Percentiles rank a stretch among this genome's conserved stretches.
Evolutionary conservation across 345 rosid genomes (phyloP).

Genomic region (Clarkia xantiana): DNA sequence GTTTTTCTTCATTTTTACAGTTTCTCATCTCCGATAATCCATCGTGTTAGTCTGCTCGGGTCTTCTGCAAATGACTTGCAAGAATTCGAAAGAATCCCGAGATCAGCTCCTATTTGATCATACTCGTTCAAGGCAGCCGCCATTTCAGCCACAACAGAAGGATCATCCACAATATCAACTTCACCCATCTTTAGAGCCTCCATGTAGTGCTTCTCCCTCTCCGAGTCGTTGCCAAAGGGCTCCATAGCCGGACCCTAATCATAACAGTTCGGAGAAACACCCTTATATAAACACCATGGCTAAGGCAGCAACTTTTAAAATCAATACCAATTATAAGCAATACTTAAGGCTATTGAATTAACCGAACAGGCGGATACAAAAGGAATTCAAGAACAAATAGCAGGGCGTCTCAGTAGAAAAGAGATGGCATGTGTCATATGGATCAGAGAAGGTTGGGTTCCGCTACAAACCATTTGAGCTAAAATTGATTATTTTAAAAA

Average conservation of each 20-base stretch:
- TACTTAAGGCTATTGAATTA: neutral
- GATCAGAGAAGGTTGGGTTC: neutral
- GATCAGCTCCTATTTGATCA: conserved; percentile 47
- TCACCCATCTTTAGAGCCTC: conserved; percentile 39
- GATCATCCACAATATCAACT: conserved; percentile 44
- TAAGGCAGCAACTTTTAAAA: too few relatives aligned
- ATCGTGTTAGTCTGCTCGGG: conserved; percentile 53
- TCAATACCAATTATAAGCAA: neutral
- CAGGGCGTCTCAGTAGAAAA: neutral
- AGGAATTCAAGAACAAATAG: conserved; percentile 1
- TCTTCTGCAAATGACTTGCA: conserved; percentile 54
- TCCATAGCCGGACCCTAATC: conserved; percentile 65
- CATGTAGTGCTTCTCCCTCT: conserved; percentile 45
- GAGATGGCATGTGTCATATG: neutral
- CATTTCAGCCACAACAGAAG: conserved; percentile 61
- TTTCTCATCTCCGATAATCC: conserved; percentile 59
- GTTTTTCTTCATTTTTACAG: conserved; percentile 2
- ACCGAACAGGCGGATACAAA: neutral
- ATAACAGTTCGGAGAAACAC: too few relatives aligned
- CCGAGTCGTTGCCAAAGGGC: conserved; percentile 58
- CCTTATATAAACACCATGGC: too few relatives aligned
- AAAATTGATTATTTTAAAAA: too few relatives aligned
- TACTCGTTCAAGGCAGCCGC: conserved; percentile 48
- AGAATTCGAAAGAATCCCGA: conserved; percentile 51
- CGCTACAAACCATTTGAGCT: neutral